Evolutionary conservation across 2,329 filamentous ascomycete genomes (phyloP).

Genomic region (Metarhizium humberi): DNA sequence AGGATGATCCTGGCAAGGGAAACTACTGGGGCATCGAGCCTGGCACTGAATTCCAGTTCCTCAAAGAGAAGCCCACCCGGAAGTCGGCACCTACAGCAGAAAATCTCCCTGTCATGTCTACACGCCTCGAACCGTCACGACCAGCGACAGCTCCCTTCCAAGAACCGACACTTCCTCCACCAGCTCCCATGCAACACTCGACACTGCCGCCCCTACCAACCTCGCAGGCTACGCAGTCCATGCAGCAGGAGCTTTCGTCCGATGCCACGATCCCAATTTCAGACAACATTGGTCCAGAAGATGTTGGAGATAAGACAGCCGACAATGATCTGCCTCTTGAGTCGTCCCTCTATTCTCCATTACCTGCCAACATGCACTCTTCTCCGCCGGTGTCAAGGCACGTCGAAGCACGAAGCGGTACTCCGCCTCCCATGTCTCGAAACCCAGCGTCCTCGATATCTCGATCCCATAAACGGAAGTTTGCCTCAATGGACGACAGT

Average conservation of each 20-base stretch:
- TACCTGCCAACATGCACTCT: constrained; percentile 66
- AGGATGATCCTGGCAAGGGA: constrained; percentile 94
- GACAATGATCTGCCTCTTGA: constrained; percentile 32
- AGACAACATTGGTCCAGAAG: constrained; percentile 50
- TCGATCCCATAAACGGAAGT: constrained; percentile 66
- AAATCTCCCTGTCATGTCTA: constrained; percentile 49
- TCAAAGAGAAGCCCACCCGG: constrained; percentile 72
- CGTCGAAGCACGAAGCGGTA: constrained; percentile 53
- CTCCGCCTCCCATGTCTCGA: constrained; percentile 62
- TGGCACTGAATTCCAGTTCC: constrained; percentile 82
- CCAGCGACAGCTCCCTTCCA: constrained; percentile 28
- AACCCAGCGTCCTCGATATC: constrained; percentile 53
- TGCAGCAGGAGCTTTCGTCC: constrained; percentile 56
- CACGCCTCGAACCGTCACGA: constrained; percentile 42
- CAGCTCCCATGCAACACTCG: constrained; percentile 25
- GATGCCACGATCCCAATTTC: constrained; percentile 70
- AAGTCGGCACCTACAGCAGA: constrained; percentile 47
- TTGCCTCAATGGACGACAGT: constrained; percentile 77
- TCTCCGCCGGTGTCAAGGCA: constrained; percentile 73
- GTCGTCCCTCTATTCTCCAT: constrained; percentile 58
- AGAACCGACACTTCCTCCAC: constrained; percentile 40
- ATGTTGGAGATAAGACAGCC: constrained; percentile 30
- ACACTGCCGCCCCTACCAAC: constrained; percentile 31
- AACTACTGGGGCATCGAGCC: constrained; percentile 93
- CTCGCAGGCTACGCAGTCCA: constrained; percentile 26